Percentiles rank a stretch among this genome's conserved stretches.
phyloP scores from a whole-genome alignment of 495 filamentous ascomycete species.

The Xylaria telfairii region DNA sequence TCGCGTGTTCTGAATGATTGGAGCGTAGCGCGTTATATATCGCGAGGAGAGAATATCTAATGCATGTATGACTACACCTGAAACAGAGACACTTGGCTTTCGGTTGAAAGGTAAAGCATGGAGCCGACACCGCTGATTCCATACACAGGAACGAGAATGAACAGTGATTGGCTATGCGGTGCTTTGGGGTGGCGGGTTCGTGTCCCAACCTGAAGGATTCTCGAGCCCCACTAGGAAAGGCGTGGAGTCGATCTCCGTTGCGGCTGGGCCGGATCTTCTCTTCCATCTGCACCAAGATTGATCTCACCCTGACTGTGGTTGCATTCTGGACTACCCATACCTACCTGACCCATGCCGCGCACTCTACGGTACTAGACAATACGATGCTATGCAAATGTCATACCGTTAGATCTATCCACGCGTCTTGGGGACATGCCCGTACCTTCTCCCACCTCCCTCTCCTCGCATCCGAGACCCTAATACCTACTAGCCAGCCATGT shows the following conservation, averaged over 20 bases:
- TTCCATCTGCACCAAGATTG: not conserved
- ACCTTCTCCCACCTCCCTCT: not conserved
- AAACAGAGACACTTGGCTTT: slow-evolving; percentile 1
- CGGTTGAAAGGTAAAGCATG: not conserved
- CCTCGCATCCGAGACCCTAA: not conserved
- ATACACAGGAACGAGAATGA: not conserved
- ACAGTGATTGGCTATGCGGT: not conserved
- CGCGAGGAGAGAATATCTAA: not conserved
- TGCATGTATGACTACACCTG: not conserved
- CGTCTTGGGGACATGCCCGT: not conserved
- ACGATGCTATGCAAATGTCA: too few species aligned
- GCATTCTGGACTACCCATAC: too few species aligned
- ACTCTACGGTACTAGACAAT: too few species aligned
- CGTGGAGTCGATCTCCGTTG: slow-evolving; percentile 6
- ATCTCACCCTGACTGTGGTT: not conserved
- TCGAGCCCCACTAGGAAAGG: slow-evolving; percentile 1
- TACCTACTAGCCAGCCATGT: not conserved
- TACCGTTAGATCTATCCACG: not conserved
- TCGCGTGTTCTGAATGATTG: not conserved
- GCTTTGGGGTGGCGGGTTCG: slow-evolving; percentile 5
- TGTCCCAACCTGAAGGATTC: slow-evolving; percentile 3
- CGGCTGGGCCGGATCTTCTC: slow-evolving; percentile 20
- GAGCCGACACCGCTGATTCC: not conserved
- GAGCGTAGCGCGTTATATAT: not conserved
- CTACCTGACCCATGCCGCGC: too few species aligned